Conservation (phyloP, 1,139 yeast genomes). For the Yamadazyma jaroonii region DNA sequence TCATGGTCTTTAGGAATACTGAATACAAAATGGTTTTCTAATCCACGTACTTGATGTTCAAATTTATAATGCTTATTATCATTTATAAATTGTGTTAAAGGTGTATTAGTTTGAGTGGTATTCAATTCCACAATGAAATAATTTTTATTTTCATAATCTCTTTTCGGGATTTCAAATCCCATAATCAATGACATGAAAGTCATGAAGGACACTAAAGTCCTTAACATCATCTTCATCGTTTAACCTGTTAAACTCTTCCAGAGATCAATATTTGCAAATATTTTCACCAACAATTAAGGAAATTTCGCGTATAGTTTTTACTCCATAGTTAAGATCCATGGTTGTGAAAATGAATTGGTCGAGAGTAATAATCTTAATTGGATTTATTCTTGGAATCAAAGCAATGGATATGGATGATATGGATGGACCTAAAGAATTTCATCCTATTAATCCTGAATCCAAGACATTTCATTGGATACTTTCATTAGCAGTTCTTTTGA, state of each 20-base stretch:
- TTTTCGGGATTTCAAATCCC: slow-evolving; percentile 19
- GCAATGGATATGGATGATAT: slow-evolving; percentile 24
- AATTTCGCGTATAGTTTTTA: background rate
- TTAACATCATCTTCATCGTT: background rate
- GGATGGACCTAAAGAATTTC: slow-evolving; percentile 40
- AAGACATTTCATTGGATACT: slow-evolving; percentile 65
- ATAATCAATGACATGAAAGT: background rate
- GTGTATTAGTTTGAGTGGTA: slow-evolving; percentile 23
- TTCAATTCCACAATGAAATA: slow-evolving; percentile 62
- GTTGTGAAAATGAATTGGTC: background rate
- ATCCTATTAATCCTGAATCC: slow-evolving; percentile 47
- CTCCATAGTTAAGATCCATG: no score
- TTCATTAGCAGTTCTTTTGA: slow-evolving; percentile 42
- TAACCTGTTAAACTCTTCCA: background rate
- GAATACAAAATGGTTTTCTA: slow-evolving; percentile 61
- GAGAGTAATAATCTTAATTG: background rate
- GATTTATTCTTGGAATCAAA: background rate
- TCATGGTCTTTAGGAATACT: slow-evolving; percentile 43
- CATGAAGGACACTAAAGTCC: background rate
- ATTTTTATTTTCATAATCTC: slow-evolving; percentile 40
- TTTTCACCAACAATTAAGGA: background rate
- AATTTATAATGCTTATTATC: slow-evolving; percentile 38
- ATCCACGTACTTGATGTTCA: slow-evolving; percentile 60
- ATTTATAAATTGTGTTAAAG: slow-evolving; percentile 30
- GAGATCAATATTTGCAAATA: background rate